A percentile compares a stretch with the other conserved stretches of the same genome.
phyloP scores from a whole-genome alignment of 2,329 filamentous ascomycete genomes.

The Lecanicillium sp. region DNA sequence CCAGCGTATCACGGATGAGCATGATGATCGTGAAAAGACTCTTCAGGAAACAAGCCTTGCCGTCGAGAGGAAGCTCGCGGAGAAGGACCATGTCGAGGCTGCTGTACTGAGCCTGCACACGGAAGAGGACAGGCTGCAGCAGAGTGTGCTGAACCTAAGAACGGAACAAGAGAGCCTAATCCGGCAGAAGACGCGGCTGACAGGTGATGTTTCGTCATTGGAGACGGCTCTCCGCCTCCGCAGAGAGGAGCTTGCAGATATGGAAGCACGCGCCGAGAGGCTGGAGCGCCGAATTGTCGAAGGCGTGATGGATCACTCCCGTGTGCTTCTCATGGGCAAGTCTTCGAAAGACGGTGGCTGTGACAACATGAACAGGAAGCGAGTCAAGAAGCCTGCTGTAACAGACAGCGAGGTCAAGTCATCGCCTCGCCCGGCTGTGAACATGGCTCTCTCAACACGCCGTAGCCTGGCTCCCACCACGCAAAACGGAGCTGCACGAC shows the following conservation, averaged over 20 bases:
- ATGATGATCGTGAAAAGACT: constrained; percentile 69
- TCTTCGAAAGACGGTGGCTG: constrained; percentile 36
- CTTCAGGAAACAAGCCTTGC: constrained; percentile 72
- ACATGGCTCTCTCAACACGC: constrained; percentile 46
- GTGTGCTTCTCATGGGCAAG: constrained; percentile 75
- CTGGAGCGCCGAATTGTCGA: constrained; percentile 90
- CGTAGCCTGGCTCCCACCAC: constrained; percentile 37
- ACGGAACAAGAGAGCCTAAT: constrained; percentile 67
- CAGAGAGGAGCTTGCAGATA: constrained; percentile 80
- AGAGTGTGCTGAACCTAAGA: constrained; percentile 49
- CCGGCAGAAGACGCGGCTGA: constrained; percentile 70
- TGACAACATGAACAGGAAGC: constrained; percentile 52
- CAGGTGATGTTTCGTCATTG: constrained; percentile 80
- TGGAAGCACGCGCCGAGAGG: constrained; percentile 82
- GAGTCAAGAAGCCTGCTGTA: constrained; percentile 33
- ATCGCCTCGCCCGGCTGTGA: constrained; percentile 31
- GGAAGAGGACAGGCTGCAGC: constrained; percentile 45
- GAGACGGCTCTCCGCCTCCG: constrained; percentile 85
- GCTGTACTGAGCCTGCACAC: constrained; percentile 42
- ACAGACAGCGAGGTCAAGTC: constrained; percentile 17
- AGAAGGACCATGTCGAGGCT: constrained; percentile 54
- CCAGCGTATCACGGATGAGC: constrained; percentile 64
- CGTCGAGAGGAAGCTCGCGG: constrained; percentile 65
- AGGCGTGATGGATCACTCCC: constrained; percentile 92
- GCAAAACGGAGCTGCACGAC: constrained; percentile 52